Evolutionary conservation across 2,329 filamentous ascomycete species (phyloP).

Genomic region (Claviceps sp.): DNA sequence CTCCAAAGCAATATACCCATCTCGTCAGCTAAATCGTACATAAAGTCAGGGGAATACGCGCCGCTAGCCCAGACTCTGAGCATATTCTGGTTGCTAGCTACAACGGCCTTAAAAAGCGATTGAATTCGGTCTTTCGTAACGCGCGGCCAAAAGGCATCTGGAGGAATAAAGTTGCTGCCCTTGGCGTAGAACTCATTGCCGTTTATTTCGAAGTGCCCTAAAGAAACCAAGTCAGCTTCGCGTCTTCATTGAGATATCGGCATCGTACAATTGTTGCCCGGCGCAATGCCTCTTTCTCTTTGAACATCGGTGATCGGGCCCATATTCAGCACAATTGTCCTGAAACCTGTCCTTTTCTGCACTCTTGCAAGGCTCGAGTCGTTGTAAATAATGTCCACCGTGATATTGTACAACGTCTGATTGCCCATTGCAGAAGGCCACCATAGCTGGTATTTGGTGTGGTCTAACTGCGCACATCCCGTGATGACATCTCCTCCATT

Average conservation of each 20-base stretch:
- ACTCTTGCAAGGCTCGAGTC: conserved; percentile 19
- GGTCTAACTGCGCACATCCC: conserved; percentile 30
- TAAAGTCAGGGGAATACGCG: conserved; percentile 46
- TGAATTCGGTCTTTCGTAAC: conserved; percentile 39
- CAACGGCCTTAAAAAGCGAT: conserved; percentile 33
- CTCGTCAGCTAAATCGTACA: conserved; percentile 50
- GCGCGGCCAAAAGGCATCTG: conserved; percentile 17
- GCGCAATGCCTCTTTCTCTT: conserved; percentile 32
- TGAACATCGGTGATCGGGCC: conserved; percentile 39
- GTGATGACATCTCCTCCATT: conserved; percentile 30
- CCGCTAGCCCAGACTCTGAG: conserved; percentile 48
- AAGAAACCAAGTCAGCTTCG: background rate
- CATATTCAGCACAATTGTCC: conserved; percentile 47
- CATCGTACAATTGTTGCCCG: conserved; percentile 23
- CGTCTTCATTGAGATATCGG: background rate
- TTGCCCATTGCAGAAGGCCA: conserved; percentile 44
- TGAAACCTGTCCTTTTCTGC: conserved; percentile 44
- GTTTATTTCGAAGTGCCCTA: conserved; percentile 51
- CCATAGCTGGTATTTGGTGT: conserved; percentile 38
- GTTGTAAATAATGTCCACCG: conserved; percentile 30
- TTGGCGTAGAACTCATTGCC: conserved; percentile 46
- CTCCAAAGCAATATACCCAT: conserved; percentile 48
- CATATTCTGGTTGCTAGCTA: conserved; percentile 48
- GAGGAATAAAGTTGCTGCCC: conserved; percentile 10
- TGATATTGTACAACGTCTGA: conserved; percentile 44